Conservation (phyloP, 768 basidiomycete species). For the Agrocybe pediades region DNA sequence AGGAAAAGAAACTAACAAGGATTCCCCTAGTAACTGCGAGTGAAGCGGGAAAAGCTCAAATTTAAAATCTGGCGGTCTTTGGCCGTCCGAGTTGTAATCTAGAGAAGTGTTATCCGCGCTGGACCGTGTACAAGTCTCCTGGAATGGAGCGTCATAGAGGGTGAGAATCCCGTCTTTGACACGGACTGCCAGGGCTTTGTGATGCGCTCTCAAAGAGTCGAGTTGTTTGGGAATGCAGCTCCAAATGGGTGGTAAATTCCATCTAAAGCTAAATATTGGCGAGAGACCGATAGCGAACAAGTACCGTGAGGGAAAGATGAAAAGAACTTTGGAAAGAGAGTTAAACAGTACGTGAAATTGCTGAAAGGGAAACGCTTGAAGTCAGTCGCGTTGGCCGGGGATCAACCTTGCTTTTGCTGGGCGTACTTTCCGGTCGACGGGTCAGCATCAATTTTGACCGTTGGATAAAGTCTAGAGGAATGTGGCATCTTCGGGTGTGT, state of each 20-base stretch:
- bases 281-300: slow-evolving; percentile 85
- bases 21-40: slow-evolving; percentile 88
- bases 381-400: slow-evolving; percentile 60
- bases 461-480: slow-evolving; percentile 60
- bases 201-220: slow-evolving; percentile 78
- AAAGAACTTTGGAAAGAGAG: slow-evolving; percentile 82
- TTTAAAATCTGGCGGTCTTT: slow-evolving; percentile 73
- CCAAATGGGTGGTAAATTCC: slow-evolving; percentile 83
- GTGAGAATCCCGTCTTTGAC: slow-evolving; percentile 61
- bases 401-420: slow-evolving; percentile 56
- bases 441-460: slow-evolving; percentile 69
- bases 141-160: slow-evolving; percentile 81
- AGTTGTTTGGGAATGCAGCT: slow-evolving; percentile 87
- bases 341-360: slow-evolving; percentile 83
- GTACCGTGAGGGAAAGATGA: slow-evolving; percentile 84
- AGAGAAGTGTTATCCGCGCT: slow-evolving; percentile 73
- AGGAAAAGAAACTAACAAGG: slow-evolving; percentile 92
- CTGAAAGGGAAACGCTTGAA: slow-evolving; percentile 78
- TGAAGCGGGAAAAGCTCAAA: slow-evolving; percentile 86
- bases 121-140: slow-evolving; percentile 78
- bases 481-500: slow-evolving; percentile 68
- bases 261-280: slow-evolving; percentile 85
- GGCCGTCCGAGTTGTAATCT: slow-evolving; percentile 76
- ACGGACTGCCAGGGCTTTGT: slow-evolving; percentile 60
- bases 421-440: slow-evolving; percentile 58